phyloP scores from a whole-genome alignment of 495 filamentous ascomycete species.

The Sordaria brevicollis region DNA sequence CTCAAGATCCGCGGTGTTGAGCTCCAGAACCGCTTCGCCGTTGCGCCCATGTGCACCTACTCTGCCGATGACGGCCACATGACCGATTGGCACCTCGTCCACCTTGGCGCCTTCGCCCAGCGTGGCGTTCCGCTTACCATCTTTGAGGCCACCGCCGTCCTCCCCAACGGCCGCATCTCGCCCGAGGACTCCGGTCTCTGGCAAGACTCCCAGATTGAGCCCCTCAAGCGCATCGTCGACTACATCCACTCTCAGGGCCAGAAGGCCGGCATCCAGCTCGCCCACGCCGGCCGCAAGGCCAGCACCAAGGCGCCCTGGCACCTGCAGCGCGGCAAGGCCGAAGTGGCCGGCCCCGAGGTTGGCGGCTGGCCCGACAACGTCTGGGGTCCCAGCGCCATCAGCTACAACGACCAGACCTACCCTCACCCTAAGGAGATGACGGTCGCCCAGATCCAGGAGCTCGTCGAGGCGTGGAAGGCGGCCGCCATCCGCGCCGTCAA shows the following conservation, averaged over 20 bases:
- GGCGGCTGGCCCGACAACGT: constrained; percentile 62
- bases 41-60: constrained; percentile 60
- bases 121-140: constrained; percentile 56
- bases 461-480: constrained; percentile 51
- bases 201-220: constrained; percentile 58
- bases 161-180: constrained; percentile 59
- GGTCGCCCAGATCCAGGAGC: constrained; percentile 47
- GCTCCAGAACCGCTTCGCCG: constrained; percentile 61
- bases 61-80: constrained; percentile 55
- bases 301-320: constrained; percentile 53
- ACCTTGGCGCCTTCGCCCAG: constrained; percentile 50
- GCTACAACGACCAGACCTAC: constrained; percentile 33
- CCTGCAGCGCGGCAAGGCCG: constrained; percentile 8
- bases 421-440: constrained; percentile 47
- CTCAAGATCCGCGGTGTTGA: constrained; percentile 55
- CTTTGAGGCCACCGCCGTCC: constrained; percentile 59
- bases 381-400: constrained; percentile 34
- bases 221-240: constrained; percentile 50
- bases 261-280: constrained; percentile 62
- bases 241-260: constrained; percentile 53
- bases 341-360: constrained; percentile 38
- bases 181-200: constrained; percentile 62
- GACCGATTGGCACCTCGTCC: constrained; percentile 60
- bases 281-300: constrained; percentile 66
- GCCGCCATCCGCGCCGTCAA: constrained; percentile 50